A percentile compares a stretch with the other conserved stretches of the same genome.
Conservation (phyloP, 371 early-diverging fungal species). For the Rhizopus stolonifer region DNA sequence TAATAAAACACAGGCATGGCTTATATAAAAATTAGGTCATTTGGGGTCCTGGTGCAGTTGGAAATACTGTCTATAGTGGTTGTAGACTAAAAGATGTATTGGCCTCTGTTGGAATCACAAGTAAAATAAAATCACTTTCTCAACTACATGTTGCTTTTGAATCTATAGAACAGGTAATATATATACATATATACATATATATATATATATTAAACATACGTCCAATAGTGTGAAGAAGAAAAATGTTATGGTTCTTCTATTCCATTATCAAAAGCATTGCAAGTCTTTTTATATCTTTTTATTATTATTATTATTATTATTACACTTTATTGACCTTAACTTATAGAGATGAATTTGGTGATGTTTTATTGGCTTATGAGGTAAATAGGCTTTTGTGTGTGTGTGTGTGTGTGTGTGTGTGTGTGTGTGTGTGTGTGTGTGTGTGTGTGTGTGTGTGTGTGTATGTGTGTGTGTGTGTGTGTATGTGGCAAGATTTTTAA, state of each 20-base stretch:
- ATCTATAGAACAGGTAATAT: conserved; percentile 69
- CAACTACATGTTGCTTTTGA: conserved; percentile 73
- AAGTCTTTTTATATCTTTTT: conserved; percentile 15
- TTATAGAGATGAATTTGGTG: conserved; percentile 68
- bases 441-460: too few species aligned
- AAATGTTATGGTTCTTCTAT: conserved; percentile 81
- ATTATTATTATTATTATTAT: too few species aligned
- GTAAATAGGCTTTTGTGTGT: too few species aligned
- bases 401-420: too few species aligned
- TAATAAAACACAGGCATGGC: too few species aligned
- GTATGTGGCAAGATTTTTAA: not conserved
- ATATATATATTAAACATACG: too few species aligned
- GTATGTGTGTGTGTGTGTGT: too few species aligned
- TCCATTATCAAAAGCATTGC: conserved; percentile 76
- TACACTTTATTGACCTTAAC: not conserved
- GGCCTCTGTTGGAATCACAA: conserved; percentile 47
- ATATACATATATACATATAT: too few species aligned
- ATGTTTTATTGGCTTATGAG: conserved; percentile 79
- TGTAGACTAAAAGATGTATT: conserved; percentile 75
- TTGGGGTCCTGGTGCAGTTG: conserved; percentile 82
- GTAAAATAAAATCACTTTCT: conserved; percentile 31
- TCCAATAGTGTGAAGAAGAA: conserved; percentile 55
- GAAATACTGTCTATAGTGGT: conserved; percentile 80
- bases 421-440: too few species aligned
- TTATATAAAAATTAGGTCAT: conserved; percentile 44